Evolutionary conservation across 106 monocot species (phyloP).

Genomic region (Apostasia ramifera): DNA sequence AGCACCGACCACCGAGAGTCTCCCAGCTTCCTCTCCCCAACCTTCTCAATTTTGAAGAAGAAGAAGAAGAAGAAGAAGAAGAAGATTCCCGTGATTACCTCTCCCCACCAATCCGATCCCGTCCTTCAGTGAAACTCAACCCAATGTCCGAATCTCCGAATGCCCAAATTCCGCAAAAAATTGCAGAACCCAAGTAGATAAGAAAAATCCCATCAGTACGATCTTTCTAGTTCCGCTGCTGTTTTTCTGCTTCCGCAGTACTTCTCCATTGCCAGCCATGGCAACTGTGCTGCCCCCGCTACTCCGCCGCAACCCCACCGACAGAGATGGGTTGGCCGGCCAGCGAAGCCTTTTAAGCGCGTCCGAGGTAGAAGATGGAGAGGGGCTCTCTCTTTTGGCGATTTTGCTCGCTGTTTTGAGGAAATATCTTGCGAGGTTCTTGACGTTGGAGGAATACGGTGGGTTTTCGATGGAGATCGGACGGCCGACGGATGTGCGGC

Average conservation of each 20-base stretch:
- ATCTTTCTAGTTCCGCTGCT: not conserved
- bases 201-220: too few relatives aligned
- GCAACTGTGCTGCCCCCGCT: constrained; percentile 35
- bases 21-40: too few relatives aligned
- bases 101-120: not conserved
- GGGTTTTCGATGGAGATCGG: constrained; percentile 26
- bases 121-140: not conserved
- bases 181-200: too few relatives aligned
- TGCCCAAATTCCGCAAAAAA: too few relatives aligned
- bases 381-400: constrained; percentile 37
- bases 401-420: constrained; percentile 35
- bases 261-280: constrained; percentile 18
- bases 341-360: constrained; percentile 21
- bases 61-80: not conserved
- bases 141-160: too few relatives aligned
- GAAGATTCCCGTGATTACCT: not conserved
- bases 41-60: too few relatives aligned
- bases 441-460: constrained; percentile 10
- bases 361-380: constrained; percentile 13
- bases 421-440: constrained; percentile 39
- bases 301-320: constrained; percentile 12
- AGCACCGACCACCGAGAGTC: too few relatives aligned
- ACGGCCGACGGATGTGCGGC: constrained; percentile 16
- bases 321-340: constrained; percentile 7
- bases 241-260: constrained; percentile 12